Conservation (phyloP, 352 stramenopile genomes). For the Phytophthora rubi region DNA sequence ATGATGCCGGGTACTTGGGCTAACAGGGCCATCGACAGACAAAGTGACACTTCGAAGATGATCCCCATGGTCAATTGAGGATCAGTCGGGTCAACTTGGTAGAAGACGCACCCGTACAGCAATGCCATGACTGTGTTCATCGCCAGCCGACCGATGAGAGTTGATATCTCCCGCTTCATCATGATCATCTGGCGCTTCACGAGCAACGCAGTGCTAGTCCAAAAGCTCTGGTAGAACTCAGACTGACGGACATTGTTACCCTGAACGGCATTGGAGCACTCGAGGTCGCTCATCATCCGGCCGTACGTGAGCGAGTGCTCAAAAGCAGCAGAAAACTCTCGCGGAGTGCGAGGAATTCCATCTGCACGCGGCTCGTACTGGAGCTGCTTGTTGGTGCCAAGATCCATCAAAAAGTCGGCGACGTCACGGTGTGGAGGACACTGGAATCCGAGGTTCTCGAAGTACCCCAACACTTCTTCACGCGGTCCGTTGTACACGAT, state of each 20-base stretch:
- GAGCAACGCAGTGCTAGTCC: conserved; percentile 19
- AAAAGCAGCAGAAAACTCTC: conserved; percentile 19
- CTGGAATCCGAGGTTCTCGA: conserved; percentile 24
- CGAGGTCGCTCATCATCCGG: not conserved
- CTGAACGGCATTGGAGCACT: not conserved
- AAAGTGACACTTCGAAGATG: conserved; percentile 25
- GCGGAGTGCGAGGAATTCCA: conserved; percentile 5
- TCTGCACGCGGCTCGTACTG: conserved; percentile 31
- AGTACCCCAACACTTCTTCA: conserved; percentile 8
- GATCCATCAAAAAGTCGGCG: conserved; percentile 59
- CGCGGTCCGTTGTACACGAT: conserved; percentile 24
- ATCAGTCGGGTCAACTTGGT: conserved; percentile 22
- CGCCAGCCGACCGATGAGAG: conserved; percentile 13
- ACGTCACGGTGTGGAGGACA: conserved; percentile 43
- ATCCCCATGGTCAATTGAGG: conserved; percentile 23
- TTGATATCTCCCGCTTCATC: conserved; percentile 19
- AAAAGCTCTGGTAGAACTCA: conserved; percentile 29
- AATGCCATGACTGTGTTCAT: conserved; percentile 27
- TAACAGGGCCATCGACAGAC: conserved; percentile 19
- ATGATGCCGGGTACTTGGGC: conserved; percentile 22
- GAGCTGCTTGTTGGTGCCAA: conserved; percentile 50
- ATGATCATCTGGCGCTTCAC: conserved; percentile 21
- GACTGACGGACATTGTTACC: not conserved
- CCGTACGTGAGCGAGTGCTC: conserved; percentile 4
- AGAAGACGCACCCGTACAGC: conserved; percentile 30